Percentiles rank a stretch among this genome's conserved stretches.
Conservation (phyloP, 345 rosid genomes). For the Draba incana region DNA sequence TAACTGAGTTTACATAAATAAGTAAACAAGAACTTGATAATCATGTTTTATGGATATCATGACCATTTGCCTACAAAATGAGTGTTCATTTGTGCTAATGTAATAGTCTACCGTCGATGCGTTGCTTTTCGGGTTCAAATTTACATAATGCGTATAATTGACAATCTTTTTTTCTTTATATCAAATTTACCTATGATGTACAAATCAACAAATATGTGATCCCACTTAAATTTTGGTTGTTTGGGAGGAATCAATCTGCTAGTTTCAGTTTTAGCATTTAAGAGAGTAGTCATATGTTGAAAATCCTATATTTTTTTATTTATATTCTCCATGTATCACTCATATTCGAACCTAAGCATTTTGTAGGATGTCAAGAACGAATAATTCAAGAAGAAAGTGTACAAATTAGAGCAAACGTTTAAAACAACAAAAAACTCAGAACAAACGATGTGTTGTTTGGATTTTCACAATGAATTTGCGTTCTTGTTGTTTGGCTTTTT, state of each 20-base stretch:
- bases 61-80: background rate
- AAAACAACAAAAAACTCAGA: constrained; percentile 21
- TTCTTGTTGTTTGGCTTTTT: constrained; percentile 33
- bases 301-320: background rate
- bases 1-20: too few species aligned
- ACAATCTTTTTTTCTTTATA: background rate
- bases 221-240: constrained; percentile 5
- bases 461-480: constrained; percentile 10
- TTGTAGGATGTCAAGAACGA: constrained; percentile 38
- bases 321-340: background rate
- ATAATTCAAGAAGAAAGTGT: constrained; percentile 33
- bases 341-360: constrained; percentile 26
- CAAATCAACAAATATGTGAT: background rate
- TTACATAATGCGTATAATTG: too few species aligned
- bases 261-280: background rate
- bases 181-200: background rate
- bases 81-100: too few species aligned
- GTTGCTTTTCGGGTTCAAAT: too few species aligned
- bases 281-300: background rate
- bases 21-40: background rate
- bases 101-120: too few species aligned
- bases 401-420: constrained; percentile 23
- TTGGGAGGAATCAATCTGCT: background rate
- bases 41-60: background rate
- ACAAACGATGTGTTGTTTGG: constrained; percentile 5